Percentiles rank a stretch among this genome's conserved stretches.
These are phyloP conservation scores for Tolypocladium tropicale DNA, from an alignment of 2,329 filamentous ascomycete species.

Conservation along the genomic window DNA sequence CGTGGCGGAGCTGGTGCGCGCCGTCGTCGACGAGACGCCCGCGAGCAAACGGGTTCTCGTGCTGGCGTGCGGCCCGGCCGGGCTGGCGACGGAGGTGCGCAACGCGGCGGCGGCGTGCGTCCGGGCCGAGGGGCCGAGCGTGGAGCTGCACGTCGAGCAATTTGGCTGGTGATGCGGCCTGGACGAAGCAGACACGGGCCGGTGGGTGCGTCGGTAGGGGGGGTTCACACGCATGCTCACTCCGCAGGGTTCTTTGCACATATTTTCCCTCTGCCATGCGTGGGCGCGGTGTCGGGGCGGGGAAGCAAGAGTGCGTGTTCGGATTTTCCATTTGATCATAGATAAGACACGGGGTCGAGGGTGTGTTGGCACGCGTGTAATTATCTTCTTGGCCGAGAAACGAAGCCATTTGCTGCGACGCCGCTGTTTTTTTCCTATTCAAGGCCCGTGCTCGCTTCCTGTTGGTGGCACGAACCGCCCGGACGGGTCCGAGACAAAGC, in stretches of 20 bases:
- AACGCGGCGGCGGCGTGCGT: constrained; percentile 30
- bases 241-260: no score
- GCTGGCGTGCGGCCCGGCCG: constrained; percentile 35
- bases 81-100: constrained; percentile 30
- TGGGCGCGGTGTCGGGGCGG: no score
- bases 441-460: not conserved
- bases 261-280: no score
- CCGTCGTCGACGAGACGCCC: constrained; percentile 15
- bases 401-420: not conserved
- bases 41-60: constrained; percentile 26
- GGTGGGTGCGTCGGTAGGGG: no score
- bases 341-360: no score
- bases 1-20: constrained; percentile 21
- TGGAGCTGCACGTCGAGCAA: constrained; percentile 38
- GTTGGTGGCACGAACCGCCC: not conserved
- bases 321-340: no score
- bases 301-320: no score
- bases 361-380: not conserved
- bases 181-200: not conserved
- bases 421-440: not conserved
- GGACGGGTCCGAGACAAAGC: not conserved
- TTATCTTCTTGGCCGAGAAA: not conserved
- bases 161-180: constrained; percentile 29
- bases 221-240: no score
- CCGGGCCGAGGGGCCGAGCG: constrained; percentile 26